A percentile compares a stretch with the other conserved stretches of the same genome.
Conservation (phyloP, 2,329 filamentous ascomycete species). For the Dryadomyces quercivorus region DNA sequence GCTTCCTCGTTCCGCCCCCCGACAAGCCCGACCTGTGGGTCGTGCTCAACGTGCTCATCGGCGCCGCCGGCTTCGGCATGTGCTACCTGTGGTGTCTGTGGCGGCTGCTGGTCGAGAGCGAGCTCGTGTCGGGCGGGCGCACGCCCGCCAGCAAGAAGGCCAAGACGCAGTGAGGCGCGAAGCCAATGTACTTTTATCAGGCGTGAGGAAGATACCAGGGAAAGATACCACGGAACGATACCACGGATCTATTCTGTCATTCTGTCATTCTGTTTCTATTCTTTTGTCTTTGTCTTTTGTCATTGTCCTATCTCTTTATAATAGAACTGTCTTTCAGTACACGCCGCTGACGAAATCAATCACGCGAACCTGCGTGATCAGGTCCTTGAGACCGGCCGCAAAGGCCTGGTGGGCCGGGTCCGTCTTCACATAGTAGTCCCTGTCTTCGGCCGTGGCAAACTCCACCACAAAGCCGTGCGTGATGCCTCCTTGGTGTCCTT, state of each 20-base stretch:
- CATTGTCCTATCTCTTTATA: too few species aligned
- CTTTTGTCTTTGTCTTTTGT: too few species aligned
- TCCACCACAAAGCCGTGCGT: conserved; percentile 60
- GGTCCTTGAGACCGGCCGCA: conserved; percentile 26
- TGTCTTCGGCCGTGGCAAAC: conserved; percentile 50
- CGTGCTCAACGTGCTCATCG: conserved; percentile 77
- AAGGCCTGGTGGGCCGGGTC: conserved; percentile 55
- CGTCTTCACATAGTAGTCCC: conserved; percentile 54
- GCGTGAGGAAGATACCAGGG: too few species aligned
- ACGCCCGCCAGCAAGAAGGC: conserved; percentile 7
- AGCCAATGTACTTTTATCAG: too few species aligned
- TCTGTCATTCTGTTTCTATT: too few species aligned
- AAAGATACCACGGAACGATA: too few species aligned
- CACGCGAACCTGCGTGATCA: conserved; percentile 42
- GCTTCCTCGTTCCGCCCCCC: conserved; percentile 52
- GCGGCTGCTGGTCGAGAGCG: conserved; percentile 50
- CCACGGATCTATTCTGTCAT: too few species aligned
- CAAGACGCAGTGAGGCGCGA: conserved; percentile 8
- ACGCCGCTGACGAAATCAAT: conserved; percentile 38
- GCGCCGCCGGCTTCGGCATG: conserved; percentile 70
- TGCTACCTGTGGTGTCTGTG: conserved; percentile 89
- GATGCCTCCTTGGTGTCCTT: conserved; percentile 49
- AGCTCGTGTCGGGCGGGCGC: conserved; percentile 26
- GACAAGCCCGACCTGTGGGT: conserved; percentile 91
- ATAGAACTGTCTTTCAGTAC: too few species aligned